These are phyloP conservation scores for Penicillium polonicum DNA, from an alignment of 2,329 filamentous ascomycete genomes.

Conservation along the genomic window DNA sequence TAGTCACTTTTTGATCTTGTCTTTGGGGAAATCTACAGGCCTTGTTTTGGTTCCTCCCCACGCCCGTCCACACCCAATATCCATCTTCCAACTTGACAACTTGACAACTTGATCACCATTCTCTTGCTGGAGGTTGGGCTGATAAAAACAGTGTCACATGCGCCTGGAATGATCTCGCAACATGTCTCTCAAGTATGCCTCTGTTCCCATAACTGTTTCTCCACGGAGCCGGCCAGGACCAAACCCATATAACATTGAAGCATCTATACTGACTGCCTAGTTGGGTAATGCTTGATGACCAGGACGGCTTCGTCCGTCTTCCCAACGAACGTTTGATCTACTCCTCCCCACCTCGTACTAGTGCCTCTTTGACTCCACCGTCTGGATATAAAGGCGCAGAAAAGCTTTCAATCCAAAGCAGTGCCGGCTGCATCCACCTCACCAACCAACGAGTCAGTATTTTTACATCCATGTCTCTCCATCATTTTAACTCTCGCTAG, in stretches of 20 bases:
- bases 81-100: not conserved
- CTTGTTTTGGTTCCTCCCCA: not conserved
- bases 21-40: not conserved
- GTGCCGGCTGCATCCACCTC: constrained; percentile 72
- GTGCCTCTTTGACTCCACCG: constrained; percentile 70
- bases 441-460: constrained; percentile 76
- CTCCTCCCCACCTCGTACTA: constrained; percentile 75
- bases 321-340: constrained; percentile 80
- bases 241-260: not conserved
- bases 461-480: constrained; percentile 9
- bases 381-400: constrained; percentile 63
- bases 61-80: not conserved
- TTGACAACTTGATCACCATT: not conserved
- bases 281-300: constrained; percentile 89
- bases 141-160: not conserved
- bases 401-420: constrained; percentile 68
- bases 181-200: constrained; percentile 42
- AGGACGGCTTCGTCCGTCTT: constrained; percentile 73
- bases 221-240: not conserved
- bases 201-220: not conserved
- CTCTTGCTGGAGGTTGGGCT: not conserved
- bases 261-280: constrained; percentile 42
- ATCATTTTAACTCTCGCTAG: constrained; percentile 47
- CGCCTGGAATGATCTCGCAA: not conserved
- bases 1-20: not conserved